phyloP scores from a whole-genome alignment of 768 basidiomycete species.

The Ephemerocybe angulata region DNA sequence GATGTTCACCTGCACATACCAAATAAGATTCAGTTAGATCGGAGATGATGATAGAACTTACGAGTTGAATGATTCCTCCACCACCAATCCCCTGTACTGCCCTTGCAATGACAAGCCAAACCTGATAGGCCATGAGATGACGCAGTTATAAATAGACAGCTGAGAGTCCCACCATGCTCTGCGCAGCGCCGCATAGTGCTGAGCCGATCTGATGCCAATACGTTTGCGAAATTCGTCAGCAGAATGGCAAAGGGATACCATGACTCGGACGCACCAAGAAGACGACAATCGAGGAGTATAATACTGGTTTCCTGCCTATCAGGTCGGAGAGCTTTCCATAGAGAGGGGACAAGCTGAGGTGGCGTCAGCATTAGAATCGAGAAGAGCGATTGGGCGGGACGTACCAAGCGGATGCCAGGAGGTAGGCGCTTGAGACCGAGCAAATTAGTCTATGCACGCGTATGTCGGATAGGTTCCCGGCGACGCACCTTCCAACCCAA shows the following conservation, averaged over 20 bases:
- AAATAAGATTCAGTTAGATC: background rate
- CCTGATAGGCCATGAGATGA: slow-evolving; percentile 22
- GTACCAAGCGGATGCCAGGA: too few relatives aligned
- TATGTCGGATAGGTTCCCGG: slow-evolving; percentile 40
- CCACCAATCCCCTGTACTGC: slow-evolving; percentile 85
- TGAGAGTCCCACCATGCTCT: slow-evolving; percentile 50
- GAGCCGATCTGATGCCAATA: slow-evolving; percentile 57
- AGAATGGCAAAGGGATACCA: too few relatives aligned
- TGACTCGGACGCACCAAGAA: slow-evolving; percentile 53
- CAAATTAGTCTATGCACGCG: slow-evolving; percentile 34
- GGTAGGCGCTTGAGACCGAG: too few relatives aligned
- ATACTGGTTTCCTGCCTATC: slow-evolving; percentile 58
- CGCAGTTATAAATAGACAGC: background rate
- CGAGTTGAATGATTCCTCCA: slow-evolving; percentile 74
- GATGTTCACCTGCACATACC: slow-evolving; percentile 52
- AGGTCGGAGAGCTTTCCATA: slow-evolving; percentile 77
- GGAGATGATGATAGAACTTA: slow-evolving; percentile 16
- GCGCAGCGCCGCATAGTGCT: slow-evolving; percentile 77
- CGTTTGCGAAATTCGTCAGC: background rate
- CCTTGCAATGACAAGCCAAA: slow-evolving; percentile 71
- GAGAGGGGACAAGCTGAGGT: slow-evolving; percentile 55
- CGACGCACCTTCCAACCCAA: slow-evolving; percentile 66
- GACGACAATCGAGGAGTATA: slow-evolving; percentile 59
- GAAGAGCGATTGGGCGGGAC: too few relatives aligned
- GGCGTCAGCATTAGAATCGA: too few relatives aligned